Conservation (phyloP, 805 yeast species). For the Wickerhamiella lipophila region DNA sequence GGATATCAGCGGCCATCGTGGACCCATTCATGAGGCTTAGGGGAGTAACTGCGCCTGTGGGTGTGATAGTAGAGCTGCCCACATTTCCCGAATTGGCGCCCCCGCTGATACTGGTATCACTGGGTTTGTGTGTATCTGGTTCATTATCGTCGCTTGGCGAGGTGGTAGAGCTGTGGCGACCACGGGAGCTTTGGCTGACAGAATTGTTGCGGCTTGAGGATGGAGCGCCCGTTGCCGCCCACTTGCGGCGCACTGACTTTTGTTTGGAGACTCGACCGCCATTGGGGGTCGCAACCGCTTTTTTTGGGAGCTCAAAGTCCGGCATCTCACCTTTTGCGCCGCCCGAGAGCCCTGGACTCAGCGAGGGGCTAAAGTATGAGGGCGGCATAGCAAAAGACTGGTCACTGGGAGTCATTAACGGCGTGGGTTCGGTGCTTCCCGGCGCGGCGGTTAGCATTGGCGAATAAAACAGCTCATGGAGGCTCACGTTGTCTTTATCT, state of each 20-base stretch:
- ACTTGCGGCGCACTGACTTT: slow-evolving; percentile 7
- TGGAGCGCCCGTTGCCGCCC: not conserved
- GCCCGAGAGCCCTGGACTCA: slow-evolving; percentile 6
- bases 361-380: slow-evolving; percentile 9
- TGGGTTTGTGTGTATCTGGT: too few relatives aligned
- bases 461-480: slow-evolving; percentile 11
- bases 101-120: too few relatives aligned
- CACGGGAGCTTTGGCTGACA: not conserved
- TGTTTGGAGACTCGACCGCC: slow-evolving; percentile 4
- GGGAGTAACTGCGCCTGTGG: slow-evolving; percentile 8
- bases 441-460: slow-evolving; percentile 6
- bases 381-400: slow-evolving; percentile 11
- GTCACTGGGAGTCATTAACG: slow-evolving; percentile 11
- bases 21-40: slow-evolving; percentile 8
- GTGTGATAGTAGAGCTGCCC: too few relatives aligned
- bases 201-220: not conserved
- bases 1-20: not conserved
- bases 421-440: slow-evolving; percentile 10
- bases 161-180: slow-evolving; percentile 3
- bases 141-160: slow-evolving; percentile 9
- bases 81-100: too few relatives aligned
- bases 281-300: not conserved
- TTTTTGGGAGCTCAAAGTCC: slow-evolving; percentile 5
- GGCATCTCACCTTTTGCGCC: slow-evolving; percentile 1
- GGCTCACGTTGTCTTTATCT: not conserved